Evolutionary conservation across 495 filamentous ascomycete genomes (phyloP).

Genomic region (Xanthoparmelia taractica): DNA sequence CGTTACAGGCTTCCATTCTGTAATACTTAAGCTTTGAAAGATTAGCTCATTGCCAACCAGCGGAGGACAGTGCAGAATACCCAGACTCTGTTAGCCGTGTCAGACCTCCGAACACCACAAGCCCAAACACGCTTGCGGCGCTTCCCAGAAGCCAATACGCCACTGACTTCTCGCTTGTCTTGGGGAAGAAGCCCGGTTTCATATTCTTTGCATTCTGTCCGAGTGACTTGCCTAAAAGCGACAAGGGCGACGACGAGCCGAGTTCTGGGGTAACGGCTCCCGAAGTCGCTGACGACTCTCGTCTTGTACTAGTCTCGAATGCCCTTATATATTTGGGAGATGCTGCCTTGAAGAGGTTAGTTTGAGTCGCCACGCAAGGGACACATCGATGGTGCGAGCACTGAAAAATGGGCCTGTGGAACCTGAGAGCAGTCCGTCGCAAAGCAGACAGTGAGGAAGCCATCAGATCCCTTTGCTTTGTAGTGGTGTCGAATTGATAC

Average conservation of each 20-base stretch:
- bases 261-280: not conserved
- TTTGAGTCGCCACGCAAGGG: not conserved
- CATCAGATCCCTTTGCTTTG: conserved; percentile 24
- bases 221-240: conserved; percentile 19
- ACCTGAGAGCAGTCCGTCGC: conserved; percentile 41
- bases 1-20: conserved; percentile 97
- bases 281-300: not conserved
- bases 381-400: conserved; percentile 46
- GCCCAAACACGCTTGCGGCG: conserved; percentile 87
- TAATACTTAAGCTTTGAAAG: conserved; percentile 77
- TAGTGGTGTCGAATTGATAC: not conserved
- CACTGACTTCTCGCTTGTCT: conserved; percentile 61
- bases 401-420: conserved; percentile 43
- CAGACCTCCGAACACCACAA: conserved; percentile 90
- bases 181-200: conserved; percentile 51
- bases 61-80: conserved; percentile 39
- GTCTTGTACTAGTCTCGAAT: conserved; percentile 20
- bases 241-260: conserved; percentile 14
- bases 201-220: not conserved
- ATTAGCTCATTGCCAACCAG: conserved; percentile 23
- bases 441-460: conserved; percentile 38
- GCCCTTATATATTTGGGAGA: conserved; percentile 26
- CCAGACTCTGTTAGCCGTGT: conserved; percentile 94
- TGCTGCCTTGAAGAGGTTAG: conserved; percentile 1
- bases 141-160: conserved; percentile 92